Evolutionary conservation across 495 filamentous ascomycete genomes (phyloP).

Genomic region (Aspergillus bridgeri): DNA sequence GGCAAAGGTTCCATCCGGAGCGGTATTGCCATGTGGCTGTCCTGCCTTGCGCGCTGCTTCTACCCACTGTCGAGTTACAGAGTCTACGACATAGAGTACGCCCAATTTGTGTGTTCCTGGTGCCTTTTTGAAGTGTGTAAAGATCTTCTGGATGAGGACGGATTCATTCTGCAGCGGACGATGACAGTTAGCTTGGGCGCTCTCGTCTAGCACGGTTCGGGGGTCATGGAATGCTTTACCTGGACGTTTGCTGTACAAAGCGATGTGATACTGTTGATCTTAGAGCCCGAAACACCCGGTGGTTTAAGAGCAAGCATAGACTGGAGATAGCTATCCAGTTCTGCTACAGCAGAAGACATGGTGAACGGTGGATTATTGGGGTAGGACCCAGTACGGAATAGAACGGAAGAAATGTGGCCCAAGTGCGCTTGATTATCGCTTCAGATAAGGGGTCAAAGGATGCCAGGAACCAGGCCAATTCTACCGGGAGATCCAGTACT

Average conservation of each 20-base stretch:
- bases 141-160: constrained; percentile 91
- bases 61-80: constrained; percentile 97
- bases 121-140: constrained; percentile 94
- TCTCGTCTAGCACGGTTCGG: constrained; percentile 11
- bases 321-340: constrained; percentile 85
- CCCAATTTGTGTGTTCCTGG: constrained; percentile 95
- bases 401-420: constrained; percentile 11
- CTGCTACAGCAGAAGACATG: constrained; percentile 83
- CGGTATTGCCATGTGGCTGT: constrained; percentile 70
- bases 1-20: constrained; percentile 86
- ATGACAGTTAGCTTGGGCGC: constrained; percentile 31
- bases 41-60: constrained; percentile 85
- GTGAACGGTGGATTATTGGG: constrained; percentile 6
- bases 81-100: constrained; percentile 99
- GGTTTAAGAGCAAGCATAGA: constrained; percentile 88
- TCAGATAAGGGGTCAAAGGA: constrained; percentile 15
- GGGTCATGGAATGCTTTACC: constrained; percentile 55
- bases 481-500: constrained; percentile 28
- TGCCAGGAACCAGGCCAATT: constrained; percentile 17
- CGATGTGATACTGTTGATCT: constrained; percentile 78
- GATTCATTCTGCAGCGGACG: constrained; percentile 73
- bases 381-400: constrained; percentile 15
- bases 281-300: constrained; percentile 87
- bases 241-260: constrained; percentile 88
- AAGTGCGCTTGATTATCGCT: constrained; percentile 13